Percentiles rank a stretch among this genome's conserved stretches.
Evolutionary conservation across 2,329 filamentous ascomycete species (phyloP).

Genomic region (Sporothrix curviconia): DNA sequence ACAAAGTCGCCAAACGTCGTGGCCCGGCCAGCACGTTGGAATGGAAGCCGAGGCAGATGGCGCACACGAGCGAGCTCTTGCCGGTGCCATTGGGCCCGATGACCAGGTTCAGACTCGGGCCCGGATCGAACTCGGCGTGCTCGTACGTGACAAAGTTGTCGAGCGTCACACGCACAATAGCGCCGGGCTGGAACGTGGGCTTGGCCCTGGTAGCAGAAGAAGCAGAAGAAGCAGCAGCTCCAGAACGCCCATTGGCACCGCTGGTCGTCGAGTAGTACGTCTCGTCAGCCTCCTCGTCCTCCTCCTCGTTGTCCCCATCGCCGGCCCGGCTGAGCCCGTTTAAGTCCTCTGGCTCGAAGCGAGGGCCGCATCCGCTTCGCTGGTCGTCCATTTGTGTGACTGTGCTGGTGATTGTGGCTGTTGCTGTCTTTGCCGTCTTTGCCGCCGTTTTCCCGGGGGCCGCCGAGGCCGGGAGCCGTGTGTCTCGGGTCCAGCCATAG

Average conservation of each 20-base stretch:
- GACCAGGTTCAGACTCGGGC: conserved; percentile 94
- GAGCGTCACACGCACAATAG: conserved; percentile 81
- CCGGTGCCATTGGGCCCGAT: conserved; percentile 98
- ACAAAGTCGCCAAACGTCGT: conserved; percentile 84
- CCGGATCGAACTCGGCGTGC: conserved; percentile 81
- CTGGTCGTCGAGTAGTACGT: conserved; percentile 19
- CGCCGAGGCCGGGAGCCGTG: conserved; percentile 37
- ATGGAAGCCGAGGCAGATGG: conserved; percentile 85
- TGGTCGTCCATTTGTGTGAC: conserved; percentile 23
- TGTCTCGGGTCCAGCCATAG: conserved; percentile 32
- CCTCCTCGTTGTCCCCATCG: conserved; percentile 8
- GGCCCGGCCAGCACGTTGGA: conserved; percentile 74
- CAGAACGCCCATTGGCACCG: conserved; percentile 16
- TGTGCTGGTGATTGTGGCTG: conserved; percentile 22
- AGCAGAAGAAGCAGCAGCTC: not conserved
- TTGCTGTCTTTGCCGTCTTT: no score
- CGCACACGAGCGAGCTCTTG: conserved; percentile 95
- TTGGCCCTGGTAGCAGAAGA: conserved; percentile 7
- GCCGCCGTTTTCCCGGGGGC: conserved; percentile 34
- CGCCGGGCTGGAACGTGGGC: conserved; percentile 59
- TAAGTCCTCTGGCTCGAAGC: conserved; percentile 18
- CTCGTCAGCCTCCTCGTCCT: conserved; percentile 18
- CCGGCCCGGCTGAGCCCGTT: not conserved
- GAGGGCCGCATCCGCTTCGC: conserved; percentile 32
- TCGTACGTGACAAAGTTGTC: conserved; percentile 94